Percentiles rank a stretch among this genome's conserved stretches.
These are phyloP conservation scores for Linnemannia zychae DNA, from an alignment of 192 early-diverging fungal genomes.

Conservation along the genomic window DNA sequence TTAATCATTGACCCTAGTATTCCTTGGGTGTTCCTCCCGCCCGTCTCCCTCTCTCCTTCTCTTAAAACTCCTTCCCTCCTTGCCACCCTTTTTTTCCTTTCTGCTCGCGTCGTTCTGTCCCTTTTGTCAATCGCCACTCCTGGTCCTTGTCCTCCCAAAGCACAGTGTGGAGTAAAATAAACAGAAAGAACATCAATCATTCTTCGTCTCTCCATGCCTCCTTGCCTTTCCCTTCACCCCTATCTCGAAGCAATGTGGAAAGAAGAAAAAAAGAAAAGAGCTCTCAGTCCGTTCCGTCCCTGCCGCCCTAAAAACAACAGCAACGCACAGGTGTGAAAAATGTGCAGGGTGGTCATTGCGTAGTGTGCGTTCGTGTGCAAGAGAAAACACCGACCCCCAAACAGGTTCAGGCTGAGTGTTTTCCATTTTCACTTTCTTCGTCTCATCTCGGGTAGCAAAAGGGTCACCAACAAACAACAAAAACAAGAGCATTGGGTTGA, in stretches of 20 bases:
- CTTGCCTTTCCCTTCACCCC: not conserved
- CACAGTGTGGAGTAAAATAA: not conserved
- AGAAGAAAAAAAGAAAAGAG: not conserved
- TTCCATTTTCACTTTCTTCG: not conserved
- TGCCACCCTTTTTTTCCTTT: not conserved
- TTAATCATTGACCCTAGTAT: too few relatives aligned
- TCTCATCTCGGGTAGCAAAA: not conserved
- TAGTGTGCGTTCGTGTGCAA: too few relatives aligned
- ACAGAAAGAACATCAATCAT: slow-evolving; percentile 2
- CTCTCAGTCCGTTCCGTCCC: not conserved
- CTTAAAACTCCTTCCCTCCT: too few relatives aligned
- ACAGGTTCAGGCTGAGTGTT: not conserved
- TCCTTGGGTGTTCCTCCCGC: not conserved
- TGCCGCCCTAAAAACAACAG: not conserved
- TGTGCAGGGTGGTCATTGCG: slow-evolving; percentile 4
- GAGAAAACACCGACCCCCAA: too few relatives aligned
- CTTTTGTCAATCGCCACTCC: too few relatives aligned
- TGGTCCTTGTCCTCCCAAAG: not conserved
- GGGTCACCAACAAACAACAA: not conserved
- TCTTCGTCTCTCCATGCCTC: not conserved
- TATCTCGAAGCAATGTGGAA: not conserved
- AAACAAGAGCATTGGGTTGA: not conserved
- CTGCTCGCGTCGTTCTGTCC: not conserved
- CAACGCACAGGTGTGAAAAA: not conserved
- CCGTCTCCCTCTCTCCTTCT: not conserved